Conservation (phyloP, 2,329 filamentous ascomycete genomes). For the Alternaria burnsii region DNA sequence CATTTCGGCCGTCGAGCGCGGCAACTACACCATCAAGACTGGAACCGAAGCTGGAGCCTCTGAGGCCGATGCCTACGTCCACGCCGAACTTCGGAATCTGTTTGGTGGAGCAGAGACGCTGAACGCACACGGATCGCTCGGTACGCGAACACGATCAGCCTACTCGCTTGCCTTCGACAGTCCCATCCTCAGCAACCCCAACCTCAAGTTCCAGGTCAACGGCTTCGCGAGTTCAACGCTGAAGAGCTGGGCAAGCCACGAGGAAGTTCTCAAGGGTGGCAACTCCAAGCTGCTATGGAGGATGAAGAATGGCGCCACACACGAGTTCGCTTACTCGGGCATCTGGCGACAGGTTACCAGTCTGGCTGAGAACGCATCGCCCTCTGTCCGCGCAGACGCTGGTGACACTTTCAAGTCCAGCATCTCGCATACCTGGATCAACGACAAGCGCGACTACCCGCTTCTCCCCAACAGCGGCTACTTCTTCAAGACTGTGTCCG, state of each 20-base stretch:
- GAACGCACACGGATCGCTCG: conserved; percentile 84
- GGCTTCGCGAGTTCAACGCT: conserved; percentile 83
- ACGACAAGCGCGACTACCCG: conserved; percentile 83
- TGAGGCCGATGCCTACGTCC: conserved; percentile 92
- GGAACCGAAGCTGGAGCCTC: conserved; percentile 94
- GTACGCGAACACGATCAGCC: conserved; percentile 88
- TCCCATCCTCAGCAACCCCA: conserved; percentile 84
- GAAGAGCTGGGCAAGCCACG: conserved; percentile 93
- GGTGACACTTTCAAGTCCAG: conserved; percentile 92
- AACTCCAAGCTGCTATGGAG: conserved; percentile 80
- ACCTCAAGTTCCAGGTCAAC: conserved; percentile 80
- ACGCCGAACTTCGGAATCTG: conserved; percentile 86
- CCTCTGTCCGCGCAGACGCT: conserved; percentile 82
- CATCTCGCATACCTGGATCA: conserved; percentile 79
- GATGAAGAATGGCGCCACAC: conserved; percentile 68
- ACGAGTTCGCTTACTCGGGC: conserved; percentile 81
- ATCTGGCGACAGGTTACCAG: conserved; percentile 90
- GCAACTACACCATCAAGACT: conserved; percentile 86
- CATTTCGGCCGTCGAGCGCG: conserved; percentile 79
- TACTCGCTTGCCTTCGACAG: conserved; percentile 88
- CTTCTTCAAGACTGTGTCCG: conserved; percentile 77
- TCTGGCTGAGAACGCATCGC: conserved; percentile 77
- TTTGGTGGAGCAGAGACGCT: conserved; percentile 93
- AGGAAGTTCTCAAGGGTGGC: conserved; percentile 84
- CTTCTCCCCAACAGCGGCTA: conserved; percentile 86